Base-by-base conservation (phyloP, 306 rosid genomes). In the Arachis hypogaea region DNA sequence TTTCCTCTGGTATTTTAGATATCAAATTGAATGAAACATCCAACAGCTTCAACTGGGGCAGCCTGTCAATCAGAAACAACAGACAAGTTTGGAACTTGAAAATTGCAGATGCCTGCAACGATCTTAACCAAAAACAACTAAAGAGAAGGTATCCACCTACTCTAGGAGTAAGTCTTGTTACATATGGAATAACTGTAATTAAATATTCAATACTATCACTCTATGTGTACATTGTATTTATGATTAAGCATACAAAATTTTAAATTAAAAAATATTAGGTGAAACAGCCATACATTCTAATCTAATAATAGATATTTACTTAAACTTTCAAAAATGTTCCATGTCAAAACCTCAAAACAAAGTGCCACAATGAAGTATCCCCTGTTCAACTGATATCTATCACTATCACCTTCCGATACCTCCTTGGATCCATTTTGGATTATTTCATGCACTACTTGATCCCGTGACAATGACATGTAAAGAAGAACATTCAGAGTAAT, bases 11-110 rank as follows among this genome's bases (percentile, higher is more conserved):
- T 76, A 93, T 68, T 33, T 61, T 68, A 60, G 54, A 51, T 40
- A 93, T 69, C 6, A 69, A 83, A 78, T 93, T 93, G 79, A 82
- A 83, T 3, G 98, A 93, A 42, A 91, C 83, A n/a, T 93, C 97
- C 76, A 93, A 71, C 45, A 89, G 68, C 79, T 93, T 93, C 66
- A 93, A 77, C 77, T 85, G 74, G 16, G 87, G 75, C 59, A 93
- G 91, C 86, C 97, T 93, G 82, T 22, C 71, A 85, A 69, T 62
- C 30, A 29, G 28, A 46, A 74, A 61, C 43, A 66, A 49, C 14
- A 43, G 66, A 9, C 22, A 5, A 40, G 60, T 11, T 22, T 43
- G 8, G 56, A 72, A 46, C 16, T 7, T 12, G 6, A 60, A 73
- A 56, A 65, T 49, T 14, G 5, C 18, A 11, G 29, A 52, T 10